Conservation (phyloP, 225 moss, liverwort and hornwort species). For the Asterella californica region DNA sequence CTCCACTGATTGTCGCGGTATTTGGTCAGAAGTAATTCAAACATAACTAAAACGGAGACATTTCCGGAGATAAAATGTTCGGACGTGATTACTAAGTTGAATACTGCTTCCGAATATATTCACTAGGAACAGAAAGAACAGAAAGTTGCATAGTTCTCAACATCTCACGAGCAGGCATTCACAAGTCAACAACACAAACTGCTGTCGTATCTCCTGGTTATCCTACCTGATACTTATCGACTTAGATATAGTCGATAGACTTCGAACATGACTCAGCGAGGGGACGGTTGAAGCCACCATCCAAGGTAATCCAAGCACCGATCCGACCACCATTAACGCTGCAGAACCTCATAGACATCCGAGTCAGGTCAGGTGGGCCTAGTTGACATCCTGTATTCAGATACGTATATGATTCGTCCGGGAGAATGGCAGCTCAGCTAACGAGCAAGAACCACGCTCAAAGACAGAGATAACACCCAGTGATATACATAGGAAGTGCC, state of each 20-base stretch:
- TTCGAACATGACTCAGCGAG: conserved; percentile 74
- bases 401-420: too few species aligned
- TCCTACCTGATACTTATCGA: conserved; percentile 34
- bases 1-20: conserved; percentile 35
- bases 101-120: background rate
- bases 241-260: conserved; percentile 50
- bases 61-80: background rate
- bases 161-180: background rate
- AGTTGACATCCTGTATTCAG: background rate
- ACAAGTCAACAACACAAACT: background rate
- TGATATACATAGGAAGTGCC: too few species aligned
- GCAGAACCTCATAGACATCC: conserved; percentile 14
- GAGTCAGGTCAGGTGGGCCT: background rate
- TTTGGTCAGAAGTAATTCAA: conserved; percentile 5
- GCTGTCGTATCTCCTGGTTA: background rate
- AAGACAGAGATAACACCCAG: too few species aligned
- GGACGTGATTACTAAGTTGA: background rate
- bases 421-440: too few species aligned
- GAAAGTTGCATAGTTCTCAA: background rate
- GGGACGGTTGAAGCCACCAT: conserved; percentile 77
- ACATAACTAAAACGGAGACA: background rate
- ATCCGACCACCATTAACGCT: conserved; percentile 57
- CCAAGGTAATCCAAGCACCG: conserved; percentile 75
- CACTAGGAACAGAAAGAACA: background rate
- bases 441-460: too few species aligned